Evolutionary conservation across 805 yeast species (phyloP).

Genomic region (Myxozyma udenii): DNA sequence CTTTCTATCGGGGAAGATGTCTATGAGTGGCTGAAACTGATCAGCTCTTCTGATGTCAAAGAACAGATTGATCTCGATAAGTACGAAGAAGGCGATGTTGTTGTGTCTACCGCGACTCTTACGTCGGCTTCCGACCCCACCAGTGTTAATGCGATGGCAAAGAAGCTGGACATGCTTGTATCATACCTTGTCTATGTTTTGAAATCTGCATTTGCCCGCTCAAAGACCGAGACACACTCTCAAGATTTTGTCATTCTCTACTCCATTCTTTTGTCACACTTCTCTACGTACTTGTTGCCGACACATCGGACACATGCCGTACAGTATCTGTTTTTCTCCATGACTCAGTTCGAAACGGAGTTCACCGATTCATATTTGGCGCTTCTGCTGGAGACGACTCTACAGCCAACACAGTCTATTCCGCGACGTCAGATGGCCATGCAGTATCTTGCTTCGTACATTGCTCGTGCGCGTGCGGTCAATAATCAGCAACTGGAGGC

Average conservation of each 20-base stretch:
- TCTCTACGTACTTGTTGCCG: conserved; percentile 79
- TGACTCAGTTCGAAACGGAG: conserved; percentile 77
- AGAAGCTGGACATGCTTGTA: conserved; percentile 70
- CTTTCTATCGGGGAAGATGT: not conserved
- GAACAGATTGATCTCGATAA: conserved; percentile 1
- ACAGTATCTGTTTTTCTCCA: conserved; percentile 77
- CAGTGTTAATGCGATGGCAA: conserved; percentile 16
- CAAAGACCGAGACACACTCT: conserved; percentile 55
- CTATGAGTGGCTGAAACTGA: not conserved
- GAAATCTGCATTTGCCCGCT: conserved; percentile 45
- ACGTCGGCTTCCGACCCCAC: conserved; percentile 7
- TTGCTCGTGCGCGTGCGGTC: conserved; percentile 78
- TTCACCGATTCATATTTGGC: conserved; percentile 82
- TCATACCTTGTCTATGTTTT: conserved; percentile 55
- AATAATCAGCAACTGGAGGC: conserved; percentile 70
- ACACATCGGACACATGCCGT: conserved; percentile 88
- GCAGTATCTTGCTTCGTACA: conserved; percentile 86
- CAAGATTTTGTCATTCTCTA: conserved; percentile 65
- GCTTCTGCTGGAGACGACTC: conserved; percentile 75
- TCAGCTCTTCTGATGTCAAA: not conserved
- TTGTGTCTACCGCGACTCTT: conserved; percentile 1
- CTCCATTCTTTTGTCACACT: conserved; percentile 69
- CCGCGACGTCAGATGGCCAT: conserved; percentile 82
- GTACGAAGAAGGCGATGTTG: conserved; percentile 13
- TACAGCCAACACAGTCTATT: conserved; percentile 62